Evolutionary conservation across 2,329 filamentous ascomycete genomes (phyloP).

Genomic region (Huntiella abstrusa): DNA sequence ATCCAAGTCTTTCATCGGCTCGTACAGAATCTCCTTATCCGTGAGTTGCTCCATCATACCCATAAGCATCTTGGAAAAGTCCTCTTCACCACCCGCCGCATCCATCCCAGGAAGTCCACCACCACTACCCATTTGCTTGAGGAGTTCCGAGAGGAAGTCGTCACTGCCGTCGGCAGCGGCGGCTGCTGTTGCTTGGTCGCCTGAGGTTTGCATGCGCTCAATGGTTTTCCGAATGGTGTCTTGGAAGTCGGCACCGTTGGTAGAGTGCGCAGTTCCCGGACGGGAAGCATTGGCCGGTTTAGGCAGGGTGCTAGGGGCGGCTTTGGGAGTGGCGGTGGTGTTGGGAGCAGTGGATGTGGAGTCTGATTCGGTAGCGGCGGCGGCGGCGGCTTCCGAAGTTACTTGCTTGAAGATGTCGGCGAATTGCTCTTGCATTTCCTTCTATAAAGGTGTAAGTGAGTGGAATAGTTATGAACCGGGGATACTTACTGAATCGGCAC

Average conservation of each 20-base stretch:
- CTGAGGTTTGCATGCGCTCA: constrained; percentile 85
- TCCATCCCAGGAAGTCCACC: constrained; percentile 15
- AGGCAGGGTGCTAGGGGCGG: constrained; percentile 16
- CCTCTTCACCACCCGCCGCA: constrained; percentile 48
- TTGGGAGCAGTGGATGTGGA: constrained; percentile 14
- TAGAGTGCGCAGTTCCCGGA: constrained; percentile 17
- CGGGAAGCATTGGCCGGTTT: constrained; percentile 19
- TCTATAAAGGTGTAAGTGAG: constrained; percentile 1
- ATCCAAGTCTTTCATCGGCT: constrained; percentile 94
- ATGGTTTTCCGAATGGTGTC: constrained; percentile 87
- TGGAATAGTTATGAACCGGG: not conserved
- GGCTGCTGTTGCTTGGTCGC: constrained; percentile 66
- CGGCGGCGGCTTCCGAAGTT: constrained; percentile 18
- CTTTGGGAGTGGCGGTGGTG: constrained; percentile 13
- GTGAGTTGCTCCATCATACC: constrained; percentile 99
- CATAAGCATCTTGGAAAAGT: constrained; percentile 86
- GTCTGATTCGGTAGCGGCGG: constrained; percentile 15
- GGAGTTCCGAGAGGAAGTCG: constrained; percentile 77
- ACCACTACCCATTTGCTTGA: constrained; percentile 70
- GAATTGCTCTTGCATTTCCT: constrained; percentile 52
- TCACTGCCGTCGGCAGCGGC: constrained; percentile 45
- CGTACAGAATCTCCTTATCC: constrained; percentile 94
- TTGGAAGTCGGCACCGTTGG: constrained; percentile 53
- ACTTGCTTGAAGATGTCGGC: constrained; percentile 61
- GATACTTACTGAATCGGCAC: constrained; percentile 8